Base-by-base conservation (phyloP, 192 early-diverging fungal genomes). In the Entomortierella beljakovae region DNA sequence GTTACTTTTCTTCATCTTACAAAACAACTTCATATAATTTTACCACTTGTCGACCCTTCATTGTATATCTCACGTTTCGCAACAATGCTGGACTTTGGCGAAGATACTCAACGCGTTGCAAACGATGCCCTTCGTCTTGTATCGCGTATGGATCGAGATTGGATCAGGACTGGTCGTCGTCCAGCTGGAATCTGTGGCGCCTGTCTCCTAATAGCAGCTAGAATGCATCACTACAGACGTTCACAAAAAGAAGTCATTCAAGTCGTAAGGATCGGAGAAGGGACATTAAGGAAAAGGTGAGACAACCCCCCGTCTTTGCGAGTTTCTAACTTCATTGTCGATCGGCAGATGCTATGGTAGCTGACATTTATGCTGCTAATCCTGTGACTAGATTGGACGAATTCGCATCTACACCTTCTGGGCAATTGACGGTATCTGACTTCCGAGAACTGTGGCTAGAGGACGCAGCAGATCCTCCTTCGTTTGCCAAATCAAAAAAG, bases 131-230 rank as follows among this genome's bases (percentile, higher is more conserved):
- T 90, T 9, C 90, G 93, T 1, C 75, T 99, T 29, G 94, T 94
- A 0, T 88, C 90, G 59, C 84, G 97, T 34, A 96, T 99, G 95
- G 92, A 95, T 60, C 88, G 96, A 23, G 96, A 98, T 83, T 99
- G 96, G 96, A 94, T 98, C 58, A 82, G 89, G 59, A 91, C 87
- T 0, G 97, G 97, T 42, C 88, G 97, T 57, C 88, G 94, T 5
- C 96, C 96, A 6, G 88, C 95, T 15, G 97, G 97, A 52, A 95
- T 99, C 29, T 99, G 97, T 83, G 97, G 95, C 9, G 96, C 95
- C 3, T 91, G 93, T 64, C 71, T 99, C 33, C 86, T 94, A 22
- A 92, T 99, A 68, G 93, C 96, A 2, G 93, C 96, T 2, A 81
- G 95, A 50, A 94, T 98, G 92, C 91, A 98, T 66, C 93, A 94